Evolutionary conservation across 768 basidiomycete genomes (phyloP).

Genomic region (Agaricus bisporus): DNA sequence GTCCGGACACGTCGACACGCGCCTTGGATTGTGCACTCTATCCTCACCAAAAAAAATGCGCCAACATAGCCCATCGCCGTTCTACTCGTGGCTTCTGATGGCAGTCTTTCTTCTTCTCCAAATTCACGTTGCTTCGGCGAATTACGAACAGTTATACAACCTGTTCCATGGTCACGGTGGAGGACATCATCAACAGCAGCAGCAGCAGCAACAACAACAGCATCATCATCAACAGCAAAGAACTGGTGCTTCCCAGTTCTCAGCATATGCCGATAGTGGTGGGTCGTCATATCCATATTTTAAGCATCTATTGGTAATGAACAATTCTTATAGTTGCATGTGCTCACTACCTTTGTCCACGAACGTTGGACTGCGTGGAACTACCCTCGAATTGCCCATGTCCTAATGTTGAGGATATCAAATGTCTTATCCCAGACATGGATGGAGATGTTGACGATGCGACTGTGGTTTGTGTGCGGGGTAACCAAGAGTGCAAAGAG

Average conservation of each 20-base stretch:
- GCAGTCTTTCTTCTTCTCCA: conserved; percentile 26
- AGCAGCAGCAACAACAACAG: conserved; percentile 52
- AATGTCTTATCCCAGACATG: conserved; percentile 66
- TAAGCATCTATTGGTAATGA: neutral
- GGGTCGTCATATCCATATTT: conserved; percentile 14
- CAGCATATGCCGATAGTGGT: conserved; percentile 62
- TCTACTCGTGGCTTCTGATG: neutral
- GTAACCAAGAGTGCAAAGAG: conserved; percentile 52
- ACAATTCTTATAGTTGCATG: conserved; percentile 48
- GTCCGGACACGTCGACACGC: conserved; percentile 4
- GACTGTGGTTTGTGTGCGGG: conserved; percentile 68
- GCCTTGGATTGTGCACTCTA: neutral
- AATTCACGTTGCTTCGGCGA: conserved; percentile 41
- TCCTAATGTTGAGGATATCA: conserved; percentile 69
- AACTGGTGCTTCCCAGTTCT: conserved; percentile 55
- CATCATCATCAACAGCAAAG: conserved; percentile 57
- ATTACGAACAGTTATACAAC: conserved; percentile 75
- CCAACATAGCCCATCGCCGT: neutral
- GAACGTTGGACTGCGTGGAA: conserved; percentile 63
- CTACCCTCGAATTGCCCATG: conserved; percentile 70
- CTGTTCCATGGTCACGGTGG: conserved; percentile 58
- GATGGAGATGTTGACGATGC: conserved; percentile 40
- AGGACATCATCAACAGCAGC: conserved; percentile 53
- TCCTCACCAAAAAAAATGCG: neutral
- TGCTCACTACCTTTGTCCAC: conserved; percentile 69